Evolutionary conservation across 176 grass and related monocot species (phyloP).

Genomic region (Microstegium vimineum): DNA sequence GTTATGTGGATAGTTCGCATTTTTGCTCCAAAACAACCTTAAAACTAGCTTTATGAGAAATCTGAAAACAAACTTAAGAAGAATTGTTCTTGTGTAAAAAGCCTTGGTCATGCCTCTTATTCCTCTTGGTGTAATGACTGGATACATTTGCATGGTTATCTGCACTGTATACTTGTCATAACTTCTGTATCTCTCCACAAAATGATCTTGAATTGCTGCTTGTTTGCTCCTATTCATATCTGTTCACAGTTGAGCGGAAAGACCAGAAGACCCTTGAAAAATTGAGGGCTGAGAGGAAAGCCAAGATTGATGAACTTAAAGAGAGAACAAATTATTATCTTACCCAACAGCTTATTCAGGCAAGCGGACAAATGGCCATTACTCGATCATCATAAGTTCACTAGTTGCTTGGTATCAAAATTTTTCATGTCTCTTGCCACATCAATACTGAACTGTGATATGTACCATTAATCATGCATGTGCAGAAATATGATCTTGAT

Average conservation of each 20-base stretch:
- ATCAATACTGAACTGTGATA: not conserved
- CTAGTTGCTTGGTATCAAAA: conserved; percentile 7
- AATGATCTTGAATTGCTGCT: not conserved
- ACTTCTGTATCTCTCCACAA: not conserved
- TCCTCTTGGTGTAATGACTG: not conserved
- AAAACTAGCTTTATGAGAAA: not conserved
- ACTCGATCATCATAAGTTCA: not conserved
- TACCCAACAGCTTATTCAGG: conserved; percentile 97
- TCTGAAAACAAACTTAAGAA: not conserved
- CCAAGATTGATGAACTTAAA: conserved; percentile 98
- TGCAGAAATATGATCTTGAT: conserved; percentile 98
- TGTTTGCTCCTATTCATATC: not conserved
- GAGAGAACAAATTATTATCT: conserved; percentile 94
- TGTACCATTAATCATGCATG: not conserved
- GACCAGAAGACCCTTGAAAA: conserved; percentile 86
- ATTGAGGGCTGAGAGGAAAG: conserved; percentile 85
- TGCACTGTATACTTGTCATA: not conserved
- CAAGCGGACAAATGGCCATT: conserved; percentile 23
- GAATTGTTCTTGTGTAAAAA: not conserved
- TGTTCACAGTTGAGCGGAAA: conserved; percentile 66
- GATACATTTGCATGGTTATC: not conserved
- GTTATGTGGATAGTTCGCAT: not conserved
- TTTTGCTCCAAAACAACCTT: not conserved
- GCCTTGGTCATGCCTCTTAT: not conserved
- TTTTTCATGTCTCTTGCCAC: not conserved